Conservation (phyloP, 768 basidiomycete genomes). For the Coprinellus micaceus region DNA sequence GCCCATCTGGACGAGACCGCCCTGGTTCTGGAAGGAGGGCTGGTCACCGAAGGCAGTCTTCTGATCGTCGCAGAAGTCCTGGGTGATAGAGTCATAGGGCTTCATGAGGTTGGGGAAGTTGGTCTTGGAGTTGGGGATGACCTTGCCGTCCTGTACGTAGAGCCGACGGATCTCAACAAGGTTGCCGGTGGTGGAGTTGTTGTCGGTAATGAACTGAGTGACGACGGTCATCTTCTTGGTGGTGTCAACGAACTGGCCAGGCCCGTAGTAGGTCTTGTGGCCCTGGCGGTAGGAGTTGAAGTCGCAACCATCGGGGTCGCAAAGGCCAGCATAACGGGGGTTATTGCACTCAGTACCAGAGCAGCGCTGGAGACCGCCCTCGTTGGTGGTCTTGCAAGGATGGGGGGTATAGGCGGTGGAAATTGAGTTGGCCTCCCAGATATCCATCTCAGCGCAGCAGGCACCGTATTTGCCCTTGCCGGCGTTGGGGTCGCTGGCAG, state of each 20-base stretch:
- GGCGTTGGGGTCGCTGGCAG: constrained; percentile 38
- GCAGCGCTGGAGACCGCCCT: constrained; percentile 38
- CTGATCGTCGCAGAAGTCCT: constrained; percentile 44
- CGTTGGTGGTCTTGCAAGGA: constrained; percentile 33
- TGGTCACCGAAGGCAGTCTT: constrained; percentile 47
- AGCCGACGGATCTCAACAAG: constrained; percentile 52
- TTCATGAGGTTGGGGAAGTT: constrained; percentile 40
- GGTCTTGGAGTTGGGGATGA: constrained; percentile 48
- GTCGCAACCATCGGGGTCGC: constrained; percentile 57
- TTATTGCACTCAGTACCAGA: constrained; percentile 37
- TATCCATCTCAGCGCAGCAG: constrained; percentile 59
- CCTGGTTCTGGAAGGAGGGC: constrained; percentile 40
- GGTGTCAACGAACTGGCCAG: constrained; percentile 49
- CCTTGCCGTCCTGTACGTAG: constrained; percentile 51
- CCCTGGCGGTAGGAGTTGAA: constrained; percentile 63
- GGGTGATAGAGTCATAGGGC: constrained; percentile 44
- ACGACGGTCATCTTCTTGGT: constrained; percentile 50
- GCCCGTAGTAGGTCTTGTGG: constrained; percentile 42
- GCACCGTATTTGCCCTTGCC: constrained; percentile 44
- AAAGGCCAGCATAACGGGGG: constrained; percentile 39
- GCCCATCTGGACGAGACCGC: constrained; percentile 36
- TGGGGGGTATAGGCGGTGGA: constrained; percentile 52
- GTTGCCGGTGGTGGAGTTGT: constrained; percentile 41
- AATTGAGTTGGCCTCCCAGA: constrained; percentile 55
- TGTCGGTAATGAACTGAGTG: constrained; percentile 52